phyloP scores from a whole-genome alignment of 768 basidiomycete genomes.

The Leccinum uliginosum region DNA sequence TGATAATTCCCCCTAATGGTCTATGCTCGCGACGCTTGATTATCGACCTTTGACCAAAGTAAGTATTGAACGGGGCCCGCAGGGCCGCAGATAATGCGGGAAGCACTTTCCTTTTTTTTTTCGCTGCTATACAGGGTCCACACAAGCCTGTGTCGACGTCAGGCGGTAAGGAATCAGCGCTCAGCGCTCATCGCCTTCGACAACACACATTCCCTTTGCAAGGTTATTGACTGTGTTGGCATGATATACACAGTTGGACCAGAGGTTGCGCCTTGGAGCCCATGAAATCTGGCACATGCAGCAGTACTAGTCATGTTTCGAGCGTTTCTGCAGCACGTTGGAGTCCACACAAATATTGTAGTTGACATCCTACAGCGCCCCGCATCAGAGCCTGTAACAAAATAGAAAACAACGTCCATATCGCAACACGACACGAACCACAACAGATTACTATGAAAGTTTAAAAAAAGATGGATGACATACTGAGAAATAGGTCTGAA shows the following conservation, averaged over 20 bases:
- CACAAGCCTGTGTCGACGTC: no score
- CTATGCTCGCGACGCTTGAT: not conserved
- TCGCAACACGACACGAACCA: slow-evolving; percentile 1
- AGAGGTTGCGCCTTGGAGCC: not conserved
- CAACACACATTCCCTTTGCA: not conserved
- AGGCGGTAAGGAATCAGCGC: no score
- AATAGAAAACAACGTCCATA: not conserved
- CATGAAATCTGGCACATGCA: not conserved
- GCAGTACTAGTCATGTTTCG: not conserved
- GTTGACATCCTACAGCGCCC: not conserved
- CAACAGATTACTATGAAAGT: not conserved
- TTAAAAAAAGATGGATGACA: not conserved
- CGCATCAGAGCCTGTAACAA: not conserved
- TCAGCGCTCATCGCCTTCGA: not conserved
- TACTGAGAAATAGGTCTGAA: not conserved
- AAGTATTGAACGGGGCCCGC: not conserved
- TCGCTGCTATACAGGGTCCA: not conserved
- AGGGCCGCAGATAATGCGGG: no score
- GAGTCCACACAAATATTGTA: not conserved
- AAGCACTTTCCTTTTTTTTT: not conserved
- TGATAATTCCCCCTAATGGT: not conserved
- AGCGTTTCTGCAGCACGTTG: not conserved
- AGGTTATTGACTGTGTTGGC: not conserved
- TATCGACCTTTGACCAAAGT: not conserved
- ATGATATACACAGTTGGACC: not conserved